A percentile compares a stretch with the other conserved stretches of the same genome.
These are phyloP conservation scores for Sporothrix globosa DNA, from an alignment of 2,329 filamentous ascomycete species.

Conservation along the genomic window DNA sequence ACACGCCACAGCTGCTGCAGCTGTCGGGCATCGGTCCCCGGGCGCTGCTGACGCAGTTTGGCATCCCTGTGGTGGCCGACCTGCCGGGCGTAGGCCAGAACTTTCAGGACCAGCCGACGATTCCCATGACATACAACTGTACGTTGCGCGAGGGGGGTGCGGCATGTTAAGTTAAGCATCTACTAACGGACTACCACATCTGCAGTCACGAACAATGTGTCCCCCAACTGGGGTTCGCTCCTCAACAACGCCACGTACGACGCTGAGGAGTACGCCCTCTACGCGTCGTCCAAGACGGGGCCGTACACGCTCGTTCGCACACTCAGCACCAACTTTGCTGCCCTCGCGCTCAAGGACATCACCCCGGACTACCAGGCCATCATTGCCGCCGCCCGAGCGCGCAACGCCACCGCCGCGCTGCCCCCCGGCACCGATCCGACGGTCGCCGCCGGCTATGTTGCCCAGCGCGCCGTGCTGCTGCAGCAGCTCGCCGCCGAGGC, in stretches of 20 bases:
- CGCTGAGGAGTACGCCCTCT: conserved; percentile 42
- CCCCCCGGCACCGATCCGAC: conserved; percentile 43
- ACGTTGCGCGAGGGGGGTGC: not conserved
- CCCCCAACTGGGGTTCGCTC: conserved; percentile 41
- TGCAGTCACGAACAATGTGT: conserved; percentile 38
- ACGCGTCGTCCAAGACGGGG: conserved; percentile 41
- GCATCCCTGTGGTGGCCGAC: conserved; percentile 46
- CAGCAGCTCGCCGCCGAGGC: conserved; percentile 41
- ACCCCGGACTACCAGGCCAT: conserved; percentile 37
- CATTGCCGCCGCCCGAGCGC: conserved; percentile 37
- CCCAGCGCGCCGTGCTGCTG: conserved; percentile 42
- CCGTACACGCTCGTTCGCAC: conserved; percentile 41
- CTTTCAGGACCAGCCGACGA: conserved; percentile 44
- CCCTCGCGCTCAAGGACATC: conserved; percentile 44
- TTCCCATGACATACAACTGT: conserved; percentile 35
- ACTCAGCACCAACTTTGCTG: conserved; percentile 41
- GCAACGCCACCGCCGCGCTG: conserved; percentile 39
- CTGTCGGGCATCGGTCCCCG: conserved; percentile 53
- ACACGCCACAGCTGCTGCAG: conserved; percentile 51
- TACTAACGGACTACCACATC: not conserved
- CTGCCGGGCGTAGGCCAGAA: conserved; percentile 49
- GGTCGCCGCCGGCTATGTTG: conserved; percentile 46
- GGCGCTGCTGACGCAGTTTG: conserved; percentile 45
- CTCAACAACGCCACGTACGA: conserved; percentile 44
- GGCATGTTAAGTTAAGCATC: too few relatives aligned